phyloP scores from a whole-genome alignment of 148 eudicot genomes.

The Nyssa sinensis region DNA sequence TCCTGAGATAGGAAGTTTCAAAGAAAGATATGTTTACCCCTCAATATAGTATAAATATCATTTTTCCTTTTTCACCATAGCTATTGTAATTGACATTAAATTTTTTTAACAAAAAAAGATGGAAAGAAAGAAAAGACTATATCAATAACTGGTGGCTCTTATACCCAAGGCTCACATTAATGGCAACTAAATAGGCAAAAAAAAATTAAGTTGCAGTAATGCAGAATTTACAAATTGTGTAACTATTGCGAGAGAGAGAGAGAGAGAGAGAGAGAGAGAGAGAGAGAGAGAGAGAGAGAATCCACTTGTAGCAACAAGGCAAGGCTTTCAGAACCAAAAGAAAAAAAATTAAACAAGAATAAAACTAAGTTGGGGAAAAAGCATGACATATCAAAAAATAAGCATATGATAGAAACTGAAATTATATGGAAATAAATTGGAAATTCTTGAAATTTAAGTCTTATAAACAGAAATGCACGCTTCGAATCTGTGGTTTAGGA shows the following conservation, averaged over 20 bases:
- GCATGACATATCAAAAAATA: not conserved
- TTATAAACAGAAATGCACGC: not conserved
- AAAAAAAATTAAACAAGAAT: not conserved
- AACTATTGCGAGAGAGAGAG: not conserved
- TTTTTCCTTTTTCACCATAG: not conserved
- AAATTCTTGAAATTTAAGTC: conserved; percentile 1
- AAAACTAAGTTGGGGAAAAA: not conserved
- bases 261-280: no score
- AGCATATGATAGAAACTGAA: not conserved
- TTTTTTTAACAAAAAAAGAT: no score
- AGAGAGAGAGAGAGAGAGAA: no score
- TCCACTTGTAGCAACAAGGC: not conserved
- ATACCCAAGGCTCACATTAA: no score
- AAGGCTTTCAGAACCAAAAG: not conserved
- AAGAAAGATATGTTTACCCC: not conserved
- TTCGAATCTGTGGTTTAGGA: no score
- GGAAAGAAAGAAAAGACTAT: no score
- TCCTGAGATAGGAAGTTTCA: conserved; percentile 53
- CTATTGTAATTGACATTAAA: no score
- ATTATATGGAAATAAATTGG: not conserved
- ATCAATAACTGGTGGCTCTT: no score
- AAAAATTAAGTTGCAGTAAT: not conserved
- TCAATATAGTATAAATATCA: not conserved
- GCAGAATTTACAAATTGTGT: not conserved
- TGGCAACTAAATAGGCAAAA: no score